phyloP scores from a whole-genome alignment of 2,329 filamentous ascomycete genomes.

The Chalaropsis thielavioides region DNA sequence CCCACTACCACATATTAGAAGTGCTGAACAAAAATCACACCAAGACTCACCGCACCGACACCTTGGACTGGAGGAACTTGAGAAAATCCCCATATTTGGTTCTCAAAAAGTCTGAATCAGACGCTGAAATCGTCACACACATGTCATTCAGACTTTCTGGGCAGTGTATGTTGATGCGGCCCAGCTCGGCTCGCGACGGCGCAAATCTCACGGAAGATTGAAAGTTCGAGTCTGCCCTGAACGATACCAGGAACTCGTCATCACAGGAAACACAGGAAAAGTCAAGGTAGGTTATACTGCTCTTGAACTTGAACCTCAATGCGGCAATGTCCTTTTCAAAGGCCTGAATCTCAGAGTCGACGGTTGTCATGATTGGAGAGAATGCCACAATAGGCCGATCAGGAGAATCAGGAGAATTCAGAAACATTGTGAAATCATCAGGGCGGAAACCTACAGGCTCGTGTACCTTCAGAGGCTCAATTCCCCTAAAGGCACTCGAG shows the following conservation, averaged over 20 bases:
- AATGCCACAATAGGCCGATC: not conserved
- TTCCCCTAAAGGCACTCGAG: not conserved
- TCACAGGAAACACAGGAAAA: conserved; percentile 9
- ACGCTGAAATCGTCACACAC: not conserved
- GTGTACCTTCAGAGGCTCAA: not conserved
- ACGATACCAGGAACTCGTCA: conserved; percentile 7
- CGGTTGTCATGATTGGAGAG: conserved; percentile 2
- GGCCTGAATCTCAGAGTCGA: not conserved
- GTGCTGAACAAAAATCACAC: not conserved
- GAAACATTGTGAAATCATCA: not conserved
- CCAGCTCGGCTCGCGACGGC: conserved; percentile 4
- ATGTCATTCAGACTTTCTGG: conserved; percentile 1
- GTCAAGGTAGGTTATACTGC: conserved; percentile 7
- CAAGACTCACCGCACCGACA: not conserved
- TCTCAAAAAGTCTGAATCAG: not conserved
- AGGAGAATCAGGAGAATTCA: not conserved
- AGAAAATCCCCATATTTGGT: not conserved
- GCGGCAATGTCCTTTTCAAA: conserved; percentile 1
- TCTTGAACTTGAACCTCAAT: not conserved
- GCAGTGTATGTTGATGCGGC: conserved; percentile 12
- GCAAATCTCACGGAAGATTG: not conserved
- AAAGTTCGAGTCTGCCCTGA: not conserved
- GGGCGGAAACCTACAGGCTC: not conserved
- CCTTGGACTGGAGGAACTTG: conserved; percentile 1
- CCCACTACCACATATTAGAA: not conserved